A percentile compares a stretch with the other conserved stretches of the same genome.
Evolutionary conservation across 768 basidiomycete genomes (phyloP).

Genomic region (Lactarius deliciosus): DNA sequence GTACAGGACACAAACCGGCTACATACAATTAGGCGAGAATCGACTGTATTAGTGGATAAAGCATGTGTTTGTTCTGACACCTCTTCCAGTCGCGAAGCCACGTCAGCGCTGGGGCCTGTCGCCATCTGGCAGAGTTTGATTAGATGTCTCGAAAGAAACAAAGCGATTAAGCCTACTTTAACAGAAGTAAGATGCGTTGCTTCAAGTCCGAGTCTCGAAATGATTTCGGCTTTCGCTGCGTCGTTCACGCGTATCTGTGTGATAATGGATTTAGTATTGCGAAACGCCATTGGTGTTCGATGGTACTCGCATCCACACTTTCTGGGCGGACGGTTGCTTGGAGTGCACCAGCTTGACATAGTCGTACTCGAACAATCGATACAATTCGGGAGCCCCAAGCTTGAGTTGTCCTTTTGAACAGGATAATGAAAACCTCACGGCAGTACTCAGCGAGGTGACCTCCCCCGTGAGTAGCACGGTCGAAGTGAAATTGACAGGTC

Average conservation of each 20-base stretch:
- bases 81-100: neutral
- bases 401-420: conserved; percentile 1
- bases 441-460: conserved; percentile 1
- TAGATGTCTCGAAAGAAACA: neutral
- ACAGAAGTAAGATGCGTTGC: too few relatives aligned
- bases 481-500: neutral
- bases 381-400: neutral
- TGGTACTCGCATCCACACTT: neutral
- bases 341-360: neutral
- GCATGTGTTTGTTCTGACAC: neutral
- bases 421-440: neutral
- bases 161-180: neutral
- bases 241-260: conserved; percentile 10
- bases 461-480: neutral
- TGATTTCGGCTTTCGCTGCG: neutral
- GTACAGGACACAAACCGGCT: neutral
- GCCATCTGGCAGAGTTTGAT: neutral
- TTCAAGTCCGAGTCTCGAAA: neutral
- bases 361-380: neutral
- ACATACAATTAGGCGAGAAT: neutral
- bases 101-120: neutral
- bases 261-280: too few relatives aligned
- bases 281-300: neutral
- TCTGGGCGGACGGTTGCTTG: neutral
- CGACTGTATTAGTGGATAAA: neutral